Percentiles rank a stretch among this genome's conserved stretches.
These are phyloP conservation scores for Alternaria ventricosa DNA, from an alignment of 2,329 filamentous ascomycete genomes.

Conservation along the genomic window DNA sequence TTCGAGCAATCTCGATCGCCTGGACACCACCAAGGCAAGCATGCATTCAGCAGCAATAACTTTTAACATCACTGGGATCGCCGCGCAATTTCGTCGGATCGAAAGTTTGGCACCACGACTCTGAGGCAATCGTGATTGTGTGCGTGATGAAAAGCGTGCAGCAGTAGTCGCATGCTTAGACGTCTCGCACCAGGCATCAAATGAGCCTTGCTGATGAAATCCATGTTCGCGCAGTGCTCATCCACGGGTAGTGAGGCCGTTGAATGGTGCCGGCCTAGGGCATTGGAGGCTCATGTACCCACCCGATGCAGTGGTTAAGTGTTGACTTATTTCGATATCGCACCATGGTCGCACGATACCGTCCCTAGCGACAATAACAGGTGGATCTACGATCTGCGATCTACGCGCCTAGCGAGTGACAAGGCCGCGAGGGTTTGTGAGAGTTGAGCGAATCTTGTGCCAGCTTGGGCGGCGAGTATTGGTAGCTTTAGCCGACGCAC, in stretches of 20 bases:
- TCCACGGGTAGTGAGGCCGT: neutral
- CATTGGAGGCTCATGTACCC: neutral
- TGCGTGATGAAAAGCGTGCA: neutral
- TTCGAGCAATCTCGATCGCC: neutral
- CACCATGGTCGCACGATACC: conserved; percentile 1
- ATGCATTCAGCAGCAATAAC: neutral
- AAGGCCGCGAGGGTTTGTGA: neutral
- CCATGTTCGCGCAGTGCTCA: neutral
- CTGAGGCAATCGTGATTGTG: neutral
- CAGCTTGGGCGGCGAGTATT: neutral
- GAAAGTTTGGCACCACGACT: neutral
- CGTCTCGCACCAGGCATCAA: neutral
- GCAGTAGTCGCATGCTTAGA: neutral
- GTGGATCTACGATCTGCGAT: neutral
- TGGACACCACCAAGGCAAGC: neutral
- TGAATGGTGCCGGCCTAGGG: conserved; percentile 1
- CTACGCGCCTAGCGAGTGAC: neutral
- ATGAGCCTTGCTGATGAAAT: neutral
- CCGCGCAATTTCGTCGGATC: neutral
- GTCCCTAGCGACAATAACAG: neutral
- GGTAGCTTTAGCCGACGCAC: neutral
- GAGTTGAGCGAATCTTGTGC: neutral
- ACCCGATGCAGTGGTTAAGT: neutral
- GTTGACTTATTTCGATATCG: neutral
- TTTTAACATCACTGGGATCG: neutral